These are phyloP conservation scores for Orbilia brochopaga DNA, from an alignment of 2,329 filamentous ascomycete species.

Conservation along the genomic window DNA sequence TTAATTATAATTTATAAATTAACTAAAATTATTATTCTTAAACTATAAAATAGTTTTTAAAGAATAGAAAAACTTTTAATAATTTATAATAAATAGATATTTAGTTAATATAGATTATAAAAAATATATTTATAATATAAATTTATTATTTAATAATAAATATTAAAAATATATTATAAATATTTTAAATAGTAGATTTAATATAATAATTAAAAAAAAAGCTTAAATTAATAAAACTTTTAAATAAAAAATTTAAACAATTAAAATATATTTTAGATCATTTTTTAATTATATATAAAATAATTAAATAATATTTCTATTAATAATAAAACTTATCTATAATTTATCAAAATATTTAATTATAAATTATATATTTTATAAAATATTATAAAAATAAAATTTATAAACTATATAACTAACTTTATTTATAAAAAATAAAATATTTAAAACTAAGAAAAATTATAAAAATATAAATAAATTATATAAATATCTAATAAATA, in stretches of 20 bases:
- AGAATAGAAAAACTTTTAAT: no score
- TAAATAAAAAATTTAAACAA: neutral
- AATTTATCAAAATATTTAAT: neutral
- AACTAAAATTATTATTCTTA: no score
- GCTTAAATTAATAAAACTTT: neutral
- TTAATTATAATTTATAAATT: no score
- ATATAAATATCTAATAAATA: neutral
- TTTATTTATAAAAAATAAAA: neutral
- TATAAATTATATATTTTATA: neutral
- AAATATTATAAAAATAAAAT: neutral
- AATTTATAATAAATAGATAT: no score
- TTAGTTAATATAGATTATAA: no score
- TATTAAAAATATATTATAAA: conserved; percentile 17
- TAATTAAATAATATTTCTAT: neutral
- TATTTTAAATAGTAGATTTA: conserved; percentile 4
- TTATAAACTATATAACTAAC: neutral
- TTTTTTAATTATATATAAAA: neutral
- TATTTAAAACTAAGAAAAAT: neutral
- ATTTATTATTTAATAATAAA: neutral
- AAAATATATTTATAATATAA: neutral
- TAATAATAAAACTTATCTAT: neutral
- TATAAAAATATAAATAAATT: neutral
- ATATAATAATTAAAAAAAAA: neutral
- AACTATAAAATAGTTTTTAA: no score
- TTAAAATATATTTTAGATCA: neutral